Percentiles rank a stretch among this genome's conserved stretches.
phyloP scores from a whole-genome alignment of 768 basidiomycete genomes.

The Tulasnella calospora region DNA sequence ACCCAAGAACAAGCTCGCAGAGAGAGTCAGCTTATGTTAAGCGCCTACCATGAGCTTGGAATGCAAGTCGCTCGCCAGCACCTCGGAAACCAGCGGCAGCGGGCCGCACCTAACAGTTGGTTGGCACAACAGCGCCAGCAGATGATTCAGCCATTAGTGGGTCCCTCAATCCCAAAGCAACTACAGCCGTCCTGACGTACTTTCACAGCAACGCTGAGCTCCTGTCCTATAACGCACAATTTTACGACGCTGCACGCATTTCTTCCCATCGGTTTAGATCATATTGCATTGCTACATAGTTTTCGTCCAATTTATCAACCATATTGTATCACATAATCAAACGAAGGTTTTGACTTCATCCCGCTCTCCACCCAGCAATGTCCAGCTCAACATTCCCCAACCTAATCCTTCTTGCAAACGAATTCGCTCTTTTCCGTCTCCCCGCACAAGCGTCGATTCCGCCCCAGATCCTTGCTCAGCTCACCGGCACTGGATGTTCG shows the following conservation, averaged over 20 bases:
- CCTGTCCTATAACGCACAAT: background rate
- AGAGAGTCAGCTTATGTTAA: slow-evolving; percentile 79
- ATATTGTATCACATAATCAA: slow-evolving; percentile 4
- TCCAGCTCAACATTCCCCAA: background rate
- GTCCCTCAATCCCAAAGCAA: background rate
- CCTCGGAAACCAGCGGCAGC: slow-evolving; percentile 46
- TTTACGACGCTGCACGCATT: background rate
- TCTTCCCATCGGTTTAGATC: background rate
- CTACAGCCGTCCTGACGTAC: background rate
- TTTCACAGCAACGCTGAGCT: slow-evolving; percentile 4
- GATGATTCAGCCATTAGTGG: slow-evolving; percentile 11
- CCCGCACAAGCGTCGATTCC: background rate
- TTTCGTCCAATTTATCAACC: background rate
- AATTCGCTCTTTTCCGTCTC: background rate
- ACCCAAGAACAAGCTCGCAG: slow-evolving; percentile 55
- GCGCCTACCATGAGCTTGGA: slow-evolving; percentile 65
- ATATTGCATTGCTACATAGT: background rate
- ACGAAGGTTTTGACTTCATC: background rate
- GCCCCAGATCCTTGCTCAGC: background rate
- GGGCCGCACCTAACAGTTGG: slow-evolving; percentile 56
- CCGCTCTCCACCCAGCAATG: background rate
- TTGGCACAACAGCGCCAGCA: slow-evolving; percentile 56
- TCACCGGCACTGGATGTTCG: background rate
- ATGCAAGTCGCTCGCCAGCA: slow-evolving; percentile 61
- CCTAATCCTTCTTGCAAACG: background rate